Base-by-base conservation (phyloP, 1,284 basidiomycete genomes). In the Leccinum griseonigrum region DNA sequence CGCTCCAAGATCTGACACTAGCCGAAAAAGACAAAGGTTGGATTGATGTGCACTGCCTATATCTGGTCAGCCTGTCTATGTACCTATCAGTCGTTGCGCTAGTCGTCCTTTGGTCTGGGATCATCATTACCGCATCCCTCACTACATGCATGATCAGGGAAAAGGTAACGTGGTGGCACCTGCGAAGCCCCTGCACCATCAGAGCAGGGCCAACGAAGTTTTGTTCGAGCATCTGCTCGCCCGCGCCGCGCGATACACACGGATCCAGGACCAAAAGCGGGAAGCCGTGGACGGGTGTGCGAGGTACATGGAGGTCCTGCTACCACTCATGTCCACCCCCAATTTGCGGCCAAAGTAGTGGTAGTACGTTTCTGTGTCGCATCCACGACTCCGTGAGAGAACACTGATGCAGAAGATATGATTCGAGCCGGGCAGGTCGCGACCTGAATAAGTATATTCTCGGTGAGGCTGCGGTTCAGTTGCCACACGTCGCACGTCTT, bases 71-170 rank as follows among this genome's bases (percentile, higher is more conserved):
- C 53, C 46, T 57, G 60, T 69, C 68, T 46, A 26, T 26, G 22
- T 26, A 48, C 22, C 11, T 60, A 65, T 68, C 63, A 52, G 60
- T 28, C 60, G 29, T 46, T 31, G 22, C n/a, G 22, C 46, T 32
- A 40, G 40, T 31, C 55, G n/a, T 51, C 22, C 46, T 48, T 26
- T 57, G 54, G 13, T 55, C 43, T 59, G 51, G 56, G 53, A 60
- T 69, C 56, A 64, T 72, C 46, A 48, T 48, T 71, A 71, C 68
- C 60, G 65, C 68, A 67, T 63, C 57, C 54, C 57, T 60, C 65
- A 54, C 57, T 66, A 66, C 62, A 56, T 58, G 32, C 34, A 36
- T 59, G 55, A 52, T 68, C 65, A 69, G 69, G 67, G 68, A 52
- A 62, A 61, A 29, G 51, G 61, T 48, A 60, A 59, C 68, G 65